A percentile compares a stretch with the other conserved stretches of the same genome.
These are phyloP conservation scores for Niebla homalea DNA, from an alignment of 495 filamentous ascomycete genomes.

Conservation along the genomic window DNA sequence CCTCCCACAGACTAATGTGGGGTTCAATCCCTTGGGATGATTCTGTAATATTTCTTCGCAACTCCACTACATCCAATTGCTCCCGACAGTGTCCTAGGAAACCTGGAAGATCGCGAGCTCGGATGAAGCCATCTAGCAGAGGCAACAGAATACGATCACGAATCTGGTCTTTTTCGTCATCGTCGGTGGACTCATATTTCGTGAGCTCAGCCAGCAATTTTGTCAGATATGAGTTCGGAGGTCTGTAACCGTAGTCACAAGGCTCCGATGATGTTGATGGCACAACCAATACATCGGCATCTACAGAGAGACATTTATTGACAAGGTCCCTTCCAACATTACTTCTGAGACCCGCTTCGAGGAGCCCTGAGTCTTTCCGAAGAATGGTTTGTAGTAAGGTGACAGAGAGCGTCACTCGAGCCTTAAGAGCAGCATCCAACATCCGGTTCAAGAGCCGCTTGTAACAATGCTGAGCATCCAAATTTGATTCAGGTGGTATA, in stretches of 20 bases:
- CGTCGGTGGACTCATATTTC: not conserved
- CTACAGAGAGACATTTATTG: conserved; percentile 46
- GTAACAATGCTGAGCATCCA: conserved; percentile 1
- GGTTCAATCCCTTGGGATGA: not conserved
- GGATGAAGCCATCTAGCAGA: conserved; percentile 48
- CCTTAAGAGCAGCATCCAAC: conserved; percentile 27
- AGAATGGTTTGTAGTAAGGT: conserved; percentile 15
- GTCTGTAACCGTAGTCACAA: not conserved
- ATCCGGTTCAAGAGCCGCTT: conserved; percentile 21
- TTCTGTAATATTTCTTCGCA: not conserved
- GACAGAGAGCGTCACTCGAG: conserved; percentile 20
- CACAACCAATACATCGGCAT: conserved; percentile 53
- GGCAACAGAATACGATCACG: conserved; percentile 34
- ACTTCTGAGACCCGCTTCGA: conserved; percentile 23
- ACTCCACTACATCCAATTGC: conserved; percentile 32
- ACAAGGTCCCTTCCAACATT: conserved; percentile 48
- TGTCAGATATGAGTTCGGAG: conserved; percentile 26
- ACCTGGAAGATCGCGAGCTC: conserved; percentile 47
- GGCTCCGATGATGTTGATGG: not conserved
- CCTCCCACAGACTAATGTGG: conserved; percentile 44
- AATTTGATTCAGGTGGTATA: not conserved
- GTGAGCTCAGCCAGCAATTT: conserved; percentile 30
- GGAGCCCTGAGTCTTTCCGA: conserved; percentile 31
- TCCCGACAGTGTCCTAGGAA: conserved; percentile 57
- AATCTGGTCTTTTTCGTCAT: not conserved